Evolutionary conservation across 1,284 basidiomycete species (phyloP), one percentile per base, ranked within the genome.

Genomic region (Coriolopsis trogii): DNA sequence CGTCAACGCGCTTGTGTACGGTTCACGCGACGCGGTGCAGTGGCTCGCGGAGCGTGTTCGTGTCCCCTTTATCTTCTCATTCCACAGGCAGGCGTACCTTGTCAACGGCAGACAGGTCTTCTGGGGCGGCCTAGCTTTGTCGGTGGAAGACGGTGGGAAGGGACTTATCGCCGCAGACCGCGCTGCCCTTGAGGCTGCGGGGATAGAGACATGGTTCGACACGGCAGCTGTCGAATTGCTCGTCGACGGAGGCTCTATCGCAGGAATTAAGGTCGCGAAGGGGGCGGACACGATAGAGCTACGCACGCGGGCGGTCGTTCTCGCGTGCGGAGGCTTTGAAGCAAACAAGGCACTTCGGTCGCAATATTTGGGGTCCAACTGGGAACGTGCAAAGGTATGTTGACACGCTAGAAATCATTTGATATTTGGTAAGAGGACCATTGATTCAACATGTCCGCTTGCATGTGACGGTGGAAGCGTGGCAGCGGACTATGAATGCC

Each of bases 311-410:
- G 74, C 79, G 7, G 77, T 87, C 21, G 66, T 87, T 28, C 72
- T 88, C 26, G 85, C 85, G 9, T 78, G 78, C 25, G 86, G 85
- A 24, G 85, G 85, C 1, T 87, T 80, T 55, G 85, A 87, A 63
- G 76, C 85, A 3, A 85, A 72, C 60, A 62, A 67, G 33, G 71
- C 76, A 34, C 61, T 84, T 48, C 76, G 85, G 41, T 66, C 61
- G 18, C 75, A 78, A 59, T 64, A 84, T 62, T 70, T 88, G 15
- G 85, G 85, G 21, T 46, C 63, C 6, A 73, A 72, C 13, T 88
- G 85, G 85, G 68, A 69, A 33, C 72, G 70, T 46, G 84, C 85
- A 23, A 78, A 74, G 63, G 85, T 85, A 59, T 50, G 68, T 53
- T 13, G 10, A 31, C 10, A n/a, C 5, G 30, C 13, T 31, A 12